phyloP scores from a whole-genome alignment of 2,329 filamentous ascomycete genomes.

The Laburnicola sp. region DNA sequence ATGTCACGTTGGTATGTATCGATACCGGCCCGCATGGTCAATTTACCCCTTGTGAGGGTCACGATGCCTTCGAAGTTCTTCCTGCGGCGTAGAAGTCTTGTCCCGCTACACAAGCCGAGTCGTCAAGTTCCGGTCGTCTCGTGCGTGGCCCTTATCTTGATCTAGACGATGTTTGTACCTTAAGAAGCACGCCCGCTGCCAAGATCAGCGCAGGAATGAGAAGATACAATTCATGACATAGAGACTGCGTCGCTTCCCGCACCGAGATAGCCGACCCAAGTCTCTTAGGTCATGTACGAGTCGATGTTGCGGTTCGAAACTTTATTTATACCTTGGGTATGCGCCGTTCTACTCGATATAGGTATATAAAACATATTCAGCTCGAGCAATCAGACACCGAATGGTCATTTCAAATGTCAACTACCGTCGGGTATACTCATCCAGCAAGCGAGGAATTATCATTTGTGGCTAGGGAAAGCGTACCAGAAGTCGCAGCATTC shows the following conservation, averaged over 20 bases:
- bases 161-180: background rate
- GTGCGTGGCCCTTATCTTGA: background rate
- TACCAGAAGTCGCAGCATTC: slow-evolving; percentile 40
- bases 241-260: background rate
- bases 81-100: background rate
- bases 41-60: background rate
- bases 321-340: too few relatives aligned
- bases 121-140: background rate
- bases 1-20: slow-evolving; percentile 2
- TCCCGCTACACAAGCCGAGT: background rate
- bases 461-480: slow-evolving; percentile 43
- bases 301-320: background rate
- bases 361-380: too few relatives aligned
- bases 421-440: slow-evolving; percentile 32
- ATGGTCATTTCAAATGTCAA: slow-evolving; percentile 41
- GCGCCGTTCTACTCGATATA: too few relatives aligned
- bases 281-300: slow-evolving; percentile 8
- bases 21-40: slow-evolving; percentile 1
- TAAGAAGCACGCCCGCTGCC: background rate
- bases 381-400: background rate
- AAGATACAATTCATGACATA: slow-evolving; percentile 15
- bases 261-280: slow-evolving; percentile 10
- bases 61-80: background rate
- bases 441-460: slow-evolving; percentile 44
- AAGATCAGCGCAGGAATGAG: slow-evolving; percentile 13